phyloP scores from a whole-genome alignment of 2,329 filamentous ascomycete species.

The Calonectria naviculata region DNA sequence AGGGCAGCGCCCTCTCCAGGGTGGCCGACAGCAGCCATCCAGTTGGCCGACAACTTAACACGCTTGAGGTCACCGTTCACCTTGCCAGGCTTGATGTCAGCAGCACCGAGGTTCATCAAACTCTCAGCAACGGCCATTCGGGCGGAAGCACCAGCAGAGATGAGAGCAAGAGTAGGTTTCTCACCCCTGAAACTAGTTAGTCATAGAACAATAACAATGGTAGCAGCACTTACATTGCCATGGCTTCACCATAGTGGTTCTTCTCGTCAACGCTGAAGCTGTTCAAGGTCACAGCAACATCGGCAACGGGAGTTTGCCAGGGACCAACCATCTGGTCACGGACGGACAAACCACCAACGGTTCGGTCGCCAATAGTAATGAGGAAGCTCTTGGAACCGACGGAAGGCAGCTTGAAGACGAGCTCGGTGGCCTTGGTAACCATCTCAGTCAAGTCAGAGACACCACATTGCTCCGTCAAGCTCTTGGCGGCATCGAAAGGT shows the following conservation, averaged over 20 bases:
- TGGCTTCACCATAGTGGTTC: slow-evolving; percentile 88
- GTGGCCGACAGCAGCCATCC: slow-evolving; percentile 98
- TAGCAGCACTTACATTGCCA: slow-evolving; percentile 74
- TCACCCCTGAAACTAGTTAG: slow-evolving; percentile 66
- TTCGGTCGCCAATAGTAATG: slow-evolving; percentile 95
- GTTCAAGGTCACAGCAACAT: slow-evolving; percentile 92
- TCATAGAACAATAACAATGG: neutral
- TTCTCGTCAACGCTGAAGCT: slow-evolving; percentile 75
- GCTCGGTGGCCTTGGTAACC: slow-evolving; percentile 72
- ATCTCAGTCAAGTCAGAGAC: slow-evolving; percentile 52
- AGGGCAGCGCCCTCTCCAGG: slow-evolving; percentile 91
- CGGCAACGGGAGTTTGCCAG: slow-evolving; percentile 94
- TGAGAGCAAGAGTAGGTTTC: slow-evolving; percentile 88
- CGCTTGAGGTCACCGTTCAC: slow-evolving; percentile 74
- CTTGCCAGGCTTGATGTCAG: slow-evolving; percentile 60
- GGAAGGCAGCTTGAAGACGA: slow-evolving; percentile 85
- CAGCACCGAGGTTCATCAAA: slow-evolving; percentile 91
- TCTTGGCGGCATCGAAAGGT: slow-evolving; percentile 75
- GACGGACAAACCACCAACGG: slow-evolving; percentile 87
- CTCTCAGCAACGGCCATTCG: slow-evolving; percentile 97
- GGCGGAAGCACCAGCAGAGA: slow-evolving; percentile 89
- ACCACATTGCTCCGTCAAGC: slow-evolving; percentile 74
- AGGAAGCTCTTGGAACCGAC: slow-evolving; percentile 98
- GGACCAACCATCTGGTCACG: slow-evolving; percentile 96
- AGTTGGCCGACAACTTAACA: slow-evolving; percentile 93